phyloP scores from a whole-genome alignment of 1,284 basidiomycete species.

The Puccinia horiana region DNA sequence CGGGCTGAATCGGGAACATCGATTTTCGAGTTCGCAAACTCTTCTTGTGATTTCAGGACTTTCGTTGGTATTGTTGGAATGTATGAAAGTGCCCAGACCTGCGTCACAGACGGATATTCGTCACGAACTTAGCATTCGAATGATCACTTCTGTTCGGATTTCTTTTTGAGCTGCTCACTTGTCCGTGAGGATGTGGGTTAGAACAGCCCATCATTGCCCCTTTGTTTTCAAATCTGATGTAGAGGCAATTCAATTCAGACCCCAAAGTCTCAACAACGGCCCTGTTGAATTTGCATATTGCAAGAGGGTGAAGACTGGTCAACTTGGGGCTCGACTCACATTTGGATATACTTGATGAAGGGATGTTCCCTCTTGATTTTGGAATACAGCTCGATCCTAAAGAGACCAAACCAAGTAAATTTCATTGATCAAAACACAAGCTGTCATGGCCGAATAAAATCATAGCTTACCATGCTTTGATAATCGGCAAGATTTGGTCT shows the following conservation, averaged over 20 bases:
- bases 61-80: constrained; percentile 64
- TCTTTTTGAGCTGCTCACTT: constrained; percentile 70
- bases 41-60: constrained; percentile 61
- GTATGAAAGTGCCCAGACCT: constrained; percentile 64
- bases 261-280: neutral
- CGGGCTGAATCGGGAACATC: constrained; percentile 63
- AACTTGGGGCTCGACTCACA: constrained; percentile 43
- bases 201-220: constrained; percentile 94
- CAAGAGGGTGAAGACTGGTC: neutral
- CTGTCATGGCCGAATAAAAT: neutral
- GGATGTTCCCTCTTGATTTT: constrained; percentile 56
- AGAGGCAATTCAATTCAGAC: neutral
- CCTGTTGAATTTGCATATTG: neutral
- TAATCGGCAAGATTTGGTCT: constrained; percentile 69
- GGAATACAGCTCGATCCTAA: constrained; percentile 52
- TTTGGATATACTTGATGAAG: constrained; percentile 58
- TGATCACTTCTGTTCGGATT: constrained; percentile 52
- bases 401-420: neutral
- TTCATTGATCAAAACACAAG: neutral
- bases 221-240: constrained; percentile 72
- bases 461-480: constrained; percentile 69
- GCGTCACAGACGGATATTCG: constrained; percentile 36
- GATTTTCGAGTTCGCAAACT: constrained; percentile 62
- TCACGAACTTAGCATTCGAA: neutral
- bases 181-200: constrained; percentile 93